Base-by-base conservation (phyloP, 2,329 filamentous ascomycete species). In the Cryphonectria carpinicola region DNA sequence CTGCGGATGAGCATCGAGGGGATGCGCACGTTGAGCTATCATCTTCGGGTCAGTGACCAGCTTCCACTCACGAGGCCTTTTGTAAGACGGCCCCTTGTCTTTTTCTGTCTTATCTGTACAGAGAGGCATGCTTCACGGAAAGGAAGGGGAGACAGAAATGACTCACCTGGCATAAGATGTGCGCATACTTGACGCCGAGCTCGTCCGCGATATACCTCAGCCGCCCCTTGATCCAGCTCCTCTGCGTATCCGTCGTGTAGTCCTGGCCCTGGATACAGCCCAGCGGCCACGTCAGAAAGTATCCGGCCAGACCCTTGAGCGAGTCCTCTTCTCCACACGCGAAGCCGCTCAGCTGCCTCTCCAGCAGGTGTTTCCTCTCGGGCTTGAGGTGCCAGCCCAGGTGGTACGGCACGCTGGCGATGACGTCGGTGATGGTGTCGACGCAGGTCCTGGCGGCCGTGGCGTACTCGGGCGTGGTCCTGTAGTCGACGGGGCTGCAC, bases 1-100 rank as follows among this genome's bases (percentile, higher is more conserved):
- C 84, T 80, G 39, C 82, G 84, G 76, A 90, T 89, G 72, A 89
- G 82, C 88, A 90, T 90, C 0, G 87, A 89, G 2, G 89, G 88
- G 25, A 89, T 82, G 35, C 88, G 86, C 67, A 90, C 78, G 76
- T 87, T 83, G 67, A 89, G 82, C 87, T 89, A 65, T 25, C 4
- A 39, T 22, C 19, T 7, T 7, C 6, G 25, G 19, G 35, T 58
- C 11, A 41, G 49, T 13, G 13, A 49, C 43, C 19, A 49, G 22
- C 4, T 19, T 49, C 1, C 6, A 22, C 17, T 22, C 19, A 49
- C 17, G 19, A 49, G 19, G 17, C 37, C 8, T 39, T 39, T 13
- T 39, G 10, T 32, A 39, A 39, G 37, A 3, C 2, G 37, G 37
- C 10, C 8, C 1, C 10, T 39, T 39, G 37, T 11, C 10, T 11